phyloP scores from a whole-genome alignment of 2,329 filamentous ascomycete genomes.

The Camillea tinctor region DNA sequence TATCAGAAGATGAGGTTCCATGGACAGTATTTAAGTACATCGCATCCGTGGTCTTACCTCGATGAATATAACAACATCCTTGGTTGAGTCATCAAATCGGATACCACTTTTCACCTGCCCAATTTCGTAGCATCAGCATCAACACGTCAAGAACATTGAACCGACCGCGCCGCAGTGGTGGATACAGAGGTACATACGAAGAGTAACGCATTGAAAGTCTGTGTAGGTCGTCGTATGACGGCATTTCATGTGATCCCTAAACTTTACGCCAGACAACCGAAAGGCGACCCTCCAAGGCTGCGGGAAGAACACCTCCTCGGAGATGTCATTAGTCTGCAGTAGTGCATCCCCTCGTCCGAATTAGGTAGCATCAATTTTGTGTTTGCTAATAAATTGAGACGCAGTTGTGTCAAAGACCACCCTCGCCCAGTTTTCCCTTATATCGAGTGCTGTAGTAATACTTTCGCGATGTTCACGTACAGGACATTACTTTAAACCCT shows the following conservation, averaged over 20 bases:
- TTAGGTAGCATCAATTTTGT: constrained; percentile 1
- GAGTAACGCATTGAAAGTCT: background rate
- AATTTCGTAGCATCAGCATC: background rate
- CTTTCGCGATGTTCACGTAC: too few species aligned
- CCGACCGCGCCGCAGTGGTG: background rate
- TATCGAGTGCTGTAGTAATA: too few species aligned
- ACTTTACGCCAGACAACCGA: background rate
- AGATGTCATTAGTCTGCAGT: constrained; percentile 1
- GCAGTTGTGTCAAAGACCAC: too few species aligned
- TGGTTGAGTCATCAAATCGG: too few species aligned
- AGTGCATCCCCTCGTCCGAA: constrained; percentile 3
- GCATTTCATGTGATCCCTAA: background rate
- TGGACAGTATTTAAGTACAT: too few species aligned
- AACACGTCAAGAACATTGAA: background rate
- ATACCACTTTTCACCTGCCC: too few species aligned
- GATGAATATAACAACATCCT: too few species aligned
- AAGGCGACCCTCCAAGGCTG: background rate
- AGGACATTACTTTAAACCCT: too few species aligned
- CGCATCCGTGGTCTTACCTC: too few species aligned
- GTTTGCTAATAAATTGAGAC: background rate
- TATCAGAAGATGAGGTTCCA: too few species aligned
- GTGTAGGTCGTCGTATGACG: background rate
- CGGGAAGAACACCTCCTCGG: constrained; percentile 15
- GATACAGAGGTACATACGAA: background rate
- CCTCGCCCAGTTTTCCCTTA: too few species aligned